Evolutionary conservation across 306 rosid genomes (phyloP), one percentile per base, ranked within the genome.

Genomic region (Acacia acuminata): DNA sequence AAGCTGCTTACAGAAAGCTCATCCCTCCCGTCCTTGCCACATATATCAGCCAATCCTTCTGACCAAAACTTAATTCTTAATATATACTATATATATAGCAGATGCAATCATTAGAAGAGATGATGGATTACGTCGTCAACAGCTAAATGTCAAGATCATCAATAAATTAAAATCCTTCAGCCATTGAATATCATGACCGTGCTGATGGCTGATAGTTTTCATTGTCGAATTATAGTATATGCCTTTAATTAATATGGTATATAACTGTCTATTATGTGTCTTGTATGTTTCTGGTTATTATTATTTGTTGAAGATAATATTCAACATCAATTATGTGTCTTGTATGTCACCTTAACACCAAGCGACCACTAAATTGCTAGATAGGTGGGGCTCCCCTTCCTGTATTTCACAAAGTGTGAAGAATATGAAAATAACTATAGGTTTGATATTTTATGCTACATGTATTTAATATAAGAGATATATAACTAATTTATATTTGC

Each of bases 1-100:
- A 92, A 51, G 53, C 40, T 36, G 83, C 65, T 30, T 92, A 90
- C 88, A 86, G 63, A 43, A 24, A 36, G 13, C 84, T 92, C n/a
- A 56, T 89, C n/a, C 14, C 50, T 47, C 38, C 82, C 55, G 4
- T 88, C 42, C 60, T 92, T 20, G 30, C 6, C 4, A 86, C 81
- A 68, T 86, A 87, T 73, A 0, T 89, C 3, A 2, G 25, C 61
- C 36, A 7, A 7, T 71, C 44, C 76, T 13, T 43, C 55, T 71
- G 53, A 70, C 12, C 24, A 20, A 22, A 3, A 8, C 30, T 20
- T 56, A 25, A 19, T 22, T 56, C 3, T 10, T n/a, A 13, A 48
- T 48, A 48, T 56, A 56, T 19, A 56, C 6, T 6, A 51, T 17
- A 30, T 30, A 30, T 30, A 30, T 30, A 30, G 2, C 0, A 30